A percentile compares a stretch with the other conserved stretches of the same genome.
phyloP scores from a whole-genome alignment of 2,329 filamentous ascomycete genomes.

The Monosporascus sp. region DNA sequence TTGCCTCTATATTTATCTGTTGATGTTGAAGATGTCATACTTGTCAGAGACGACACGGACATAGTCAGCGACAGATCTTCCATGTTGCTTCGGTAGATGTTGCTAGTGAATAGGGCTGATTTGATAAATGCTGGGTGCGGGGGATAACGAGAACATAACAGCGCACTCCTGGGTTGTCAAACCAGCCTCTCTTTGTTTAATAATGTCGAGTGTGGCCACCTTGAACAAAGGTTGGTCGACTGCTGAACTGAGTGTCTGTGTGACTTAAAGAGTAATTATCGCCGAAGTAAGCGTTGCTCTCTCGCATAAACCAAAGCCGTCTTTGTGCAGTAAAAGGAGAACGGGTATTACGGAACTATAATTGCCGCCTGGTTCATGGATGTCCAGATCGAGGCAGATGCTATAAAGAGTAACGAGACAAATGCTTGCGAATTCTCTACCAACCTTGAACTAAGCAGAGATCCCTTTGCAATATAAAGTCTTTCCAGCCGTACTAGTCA shows the following conservation, averaged over 20 bases:
- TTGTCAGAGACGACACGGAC: conserved; percentile 1
- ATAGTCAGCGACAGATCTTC: conserved; percentile 8
- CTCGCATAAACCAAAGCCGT: background rate
- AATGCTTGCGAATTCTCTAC: too few relatives aligned
- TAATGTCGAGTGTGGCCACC: background rate
- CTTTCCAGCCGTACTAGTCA: too few relatives aligned
- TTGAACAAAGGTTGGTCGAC: background rate
- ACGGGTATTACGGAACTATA: too few relatives aligned
- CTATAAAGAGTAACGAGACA: too few relatives aligned
- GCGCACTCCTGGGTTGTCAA: background rate
- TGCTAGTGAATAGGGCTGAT: background rate
- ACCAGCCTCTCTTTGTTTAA: background rate
- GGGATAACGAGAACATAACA: background rate
- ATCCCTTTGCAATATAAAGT: too few relatives aligned
- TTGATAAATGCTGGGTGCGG: background rate
- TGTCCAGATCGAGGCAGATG: too few relatives aligned
- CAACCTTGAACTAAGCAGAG: too few relatives aligned
- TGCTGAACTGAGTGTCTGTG: too few relatives aligned
- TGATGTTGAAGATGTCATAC: conserved; percentile 4
- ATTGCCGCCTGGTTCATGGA: too few relatives aligned
- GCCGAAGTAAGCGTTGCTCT: too few relatives aligned
- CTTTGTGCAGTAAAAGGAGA: too few relatives aligned
- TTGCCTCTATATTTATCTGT: background rate
- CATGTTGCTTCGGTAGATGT: conserved; percentile 2
- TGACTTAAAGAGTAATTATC: background rate